phyloP scores from a whole-genome alignment of 305 asterid species.

The Plantago coronopus region DNA sequence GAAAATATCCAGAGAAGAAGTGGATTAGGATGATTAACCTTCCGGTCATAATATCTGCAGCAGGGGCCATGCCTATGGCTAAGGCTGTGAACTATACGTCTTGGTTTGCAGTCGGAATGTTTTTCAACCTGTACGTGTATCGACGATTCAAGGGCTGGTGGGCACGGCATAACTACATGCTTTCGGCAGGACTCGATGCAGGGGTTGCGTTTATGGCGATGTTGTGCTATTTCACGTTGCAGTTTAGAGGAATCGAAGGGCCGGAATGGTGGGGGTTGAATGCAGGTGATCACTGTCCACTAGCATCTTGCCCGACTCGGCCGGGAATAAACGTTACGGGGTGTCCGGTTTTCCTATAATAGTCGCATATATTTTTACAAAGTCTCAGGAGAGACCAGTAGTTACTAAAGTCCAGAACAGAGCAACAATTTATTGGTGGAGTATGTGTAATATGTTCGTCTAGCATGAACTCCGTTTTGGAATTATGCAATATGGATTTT shows the following conservation, averaged over 20 bases:
- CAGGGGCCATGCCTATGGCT: constrained; percentile 53
- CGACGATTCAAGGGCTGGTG: constrained; percentile 35
- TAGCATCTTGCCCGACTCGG: constrained; percentile 48
- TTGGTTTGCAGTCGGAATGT: constrained; percentile 37
- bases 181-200: constrained; percentile 53
- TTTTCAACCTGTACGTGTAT: constrained; percentile 37
- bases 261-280: constrained; percentile 48
- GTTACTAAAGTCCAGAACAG: too few species aligned
- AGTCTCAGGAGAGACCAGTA: too few species aligned
- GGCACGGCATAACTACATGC: constrained; percentile 45
- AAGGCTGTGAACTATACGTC: constrained; percentile 47
- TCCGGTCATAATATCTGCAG: constrained; percentile 46
- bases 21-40: constrained; percentile 48
- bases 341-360: constrained; percentile 30
- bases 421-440: too few species aligned
- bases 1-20: constrained; percentile 32
- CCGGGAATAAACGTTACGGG: constrained; percentile 38
- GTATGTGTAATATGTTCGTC: too few species aligned
- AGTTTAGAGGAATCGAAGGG: constrained; percentile 8
- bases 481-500: too few species aligned
- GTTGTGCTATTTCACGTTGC: constrained; percentile 31
- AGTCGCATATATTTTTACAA: too few species aligned
- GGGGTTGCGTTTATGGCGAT: constrained; percentile 52
- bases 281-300: constrained; percentile 42
- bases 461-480: too few species aligned